phyloP scores from a whole-genome alignment of 225 moss, liverwort and hornwort species.

The Pseudoscleropodium purum region DNA sequence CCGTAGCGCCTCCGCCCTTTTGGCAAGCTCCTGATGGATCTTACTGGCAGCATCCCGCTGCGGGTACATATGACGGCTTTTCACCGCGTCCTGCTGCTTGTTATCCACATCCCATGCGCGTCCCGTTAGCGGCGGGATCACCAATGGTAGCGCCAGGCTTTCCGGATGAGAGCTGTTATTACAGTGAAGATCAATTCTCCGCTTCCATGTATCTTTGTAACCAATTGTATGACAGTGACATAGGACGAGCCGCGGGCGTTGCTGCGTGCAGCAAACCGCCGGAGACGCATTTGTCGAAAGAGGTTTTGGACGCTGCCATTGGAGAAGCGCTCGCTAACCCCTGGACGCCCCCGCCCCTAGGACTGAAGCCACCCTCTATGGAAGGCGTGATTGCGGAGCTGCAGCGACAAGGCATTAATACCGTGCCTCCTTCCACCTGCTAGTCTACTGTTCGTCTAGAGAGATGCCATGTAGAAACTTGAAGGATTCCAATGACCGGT shows the following conservation, averaged over 20 bases:
- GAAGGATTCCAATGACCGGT: conserved; percentile 32
- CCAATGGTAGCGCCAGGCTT: conserved; percentile 28
- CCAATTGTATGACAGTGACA: conserved; percentile 61
- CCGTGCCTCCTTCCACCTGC: conserved; percentile 71
- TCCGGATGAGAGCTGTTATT: conserved; percentile 67
- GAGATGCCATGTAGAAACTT: conserved; percentile 7
- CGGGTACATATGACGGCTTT: conserved; percentile 23
- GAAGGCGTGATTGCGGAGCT: conserved; percentile 94
- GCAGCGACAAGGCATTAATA: conserved; percentile 89
- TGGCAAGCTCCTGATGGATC: conserved; percentile 99
- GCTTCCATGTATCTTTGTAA: conserved; percentile 67
- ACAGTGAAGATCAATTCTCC: conserved; percentile 66
- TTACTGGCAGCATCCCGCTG: conserved; percentile 91
- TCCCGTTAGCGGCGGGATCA: conserved; percentile 12
- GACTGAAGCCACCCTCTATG: conserved; percentile 92
- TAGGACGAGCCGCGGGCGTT: conserved; percentile 84
- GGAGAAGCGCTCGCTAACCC: conserved; percentile 94
- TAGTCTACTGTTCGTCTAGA: conserved; percentile 3
- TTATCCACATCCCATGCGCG: conserved; percentile 50
- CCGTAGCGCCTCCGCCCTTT: conserved; percentile 57
- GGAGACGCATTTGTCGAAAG: conserved; percentile 86
- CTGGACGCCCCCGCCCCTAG: conserved; percentile 87
- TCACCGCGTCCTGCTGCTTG: conserved; percentile 8
- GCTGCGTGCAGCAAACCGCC: conserved; percentile 86
- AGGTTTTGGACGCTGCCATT: conserved; percentile 90